Evolutionary conservation across 805 yeast species (phyloP).

Genomic region (Zygosaccharomyces lentus): DNA sequence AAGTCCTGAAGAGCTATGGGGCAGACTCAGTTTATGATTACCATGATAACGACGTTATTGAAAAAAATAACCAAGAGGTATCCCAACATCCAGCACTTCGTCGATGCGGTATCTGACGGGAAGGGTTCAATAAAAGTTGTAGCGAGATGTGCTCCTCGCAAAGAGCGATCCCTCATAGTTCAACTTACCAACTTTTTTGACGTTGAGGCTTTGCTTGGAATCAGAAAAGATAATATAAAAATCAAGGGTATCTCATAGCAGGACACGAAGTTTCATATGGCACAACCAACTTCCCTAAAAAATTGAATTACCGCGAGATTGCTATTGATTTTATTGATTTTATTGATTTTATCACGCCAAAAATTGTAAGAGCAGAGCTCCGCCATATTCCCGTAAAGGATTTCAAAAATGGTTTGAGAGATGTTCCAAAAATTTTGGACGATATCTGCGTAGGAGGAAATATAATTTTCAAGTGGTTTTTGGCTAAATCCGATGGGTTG

Average conservation of each 20-base stretch:
- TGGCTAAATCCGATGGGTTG: background rate
- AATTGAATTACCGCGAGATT: constrained; percentile 24
- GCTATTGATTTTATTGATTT: too few relatives aligned
- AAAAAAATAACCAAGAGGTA: constrained; percentile 38
- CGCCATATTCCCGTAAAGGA: constrained; percentile 36
- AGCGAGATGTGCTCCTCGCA: constrained; percentile 36
- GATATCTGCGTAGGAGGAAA: constrained; percentile 30
- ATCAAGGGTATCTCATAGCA: constrained; percentile 19
- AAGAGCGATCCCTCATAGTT: constrained; percentile 36
- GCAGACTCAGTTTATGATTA: constrained; percentile 51
- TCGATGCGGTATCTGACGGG: constrained; percentile 36
- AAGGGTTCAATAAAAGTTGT: constrained; percentile 31
- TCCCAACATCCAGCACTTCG: constrained; percentile 31
- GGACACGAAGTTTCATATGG: constrained; percentile 38
- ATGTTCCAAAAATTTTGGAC: constrained; percentile 24
- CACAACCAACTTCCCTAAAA: constrained; percentile 22
- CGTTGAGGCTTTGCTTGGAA: constrained; percentile 26
- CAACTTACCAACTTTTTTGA: constrained; percentile 30
- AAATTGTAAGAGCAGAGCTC: constrained; percentile 28
- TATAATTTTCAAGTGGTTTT: constrained; percentile 9
- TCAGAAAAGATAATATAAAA: constrained; percentile 34
- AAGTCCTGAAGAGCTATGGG: constrained; percentile 42
- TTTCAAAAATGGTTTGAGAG: constrained; percentile 33
- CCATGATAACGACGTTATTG: constrained; percentile 42
- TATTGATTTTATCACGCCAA: constrained; percentile 26